Percentiles rank a stretch among this genome's conserved stretches.
phyloP scores from a whole-genome alignment of 108 stramenopile genomes.

The Cyclotella choctawhatcheeana region DNA sequence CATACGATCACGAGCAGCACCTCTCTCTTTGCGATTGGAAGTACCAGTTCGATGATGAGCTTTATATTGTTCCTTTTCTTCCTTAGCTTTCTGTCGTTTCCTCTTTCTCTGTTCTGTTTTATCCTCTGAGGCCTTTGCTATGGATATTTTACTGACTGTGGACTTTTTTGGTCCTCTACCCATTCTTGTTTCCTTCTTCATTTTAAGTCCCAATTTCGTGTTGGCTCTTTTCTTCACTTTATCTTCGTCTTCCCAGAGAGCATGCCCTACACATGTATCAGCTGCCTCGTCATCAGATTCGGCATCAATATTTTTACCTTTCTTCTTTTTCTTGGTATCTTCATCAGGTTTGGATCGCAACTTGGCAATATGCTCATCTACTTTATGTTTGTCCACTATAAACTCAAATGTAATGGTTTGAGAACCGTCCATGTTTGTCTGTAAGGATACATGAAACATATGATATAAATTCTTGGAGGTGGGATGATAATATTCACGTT shows the following conservation, averaged over 20 bases:
- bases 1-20: conserved; percentile 78
- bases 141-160: conserved; percentile 27
- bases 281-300: conserved; percentile 17
- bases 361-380: conserved; percentile 63
- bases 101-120: conserved; percentile 65
- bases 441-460: background rate
- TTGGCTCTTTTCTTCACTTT: conserved; percentile 26
- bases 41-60: conserved; percentile 59
- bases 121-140: conserved; percentile 50
- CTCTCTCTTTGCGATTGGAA: conserved; percentile 81
- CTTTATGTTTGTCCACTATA: conserved; percentile 69
- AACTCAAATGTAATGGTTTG: conserved; percentile 86
- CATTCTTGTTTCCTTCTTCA: conserved; percentile 32
- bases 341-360: conserved; percentile 29
- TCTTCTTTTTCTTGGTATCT: conserved; percentile 18
- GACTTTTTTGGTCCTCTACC: conserved; percentile 28
- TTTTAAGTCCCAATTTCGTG: conserved; percentile 24
- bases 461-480: background rate
- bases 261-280: conserved; percentile 74
- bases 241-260: conserved; percentile 88
- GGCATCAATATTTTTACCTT: background rate
- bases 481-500: background rate
- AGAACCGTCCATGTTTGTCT: conserved; percentile 78
- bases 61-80: conserved; percentile 76
- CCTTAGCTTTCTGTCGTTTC: conserved; percentile 73